These are phyloP conservation scores for Pleurotus platypus DNA, from an alignment of 768 basidiomycete species.

Conservation along the genomic window DNA sequence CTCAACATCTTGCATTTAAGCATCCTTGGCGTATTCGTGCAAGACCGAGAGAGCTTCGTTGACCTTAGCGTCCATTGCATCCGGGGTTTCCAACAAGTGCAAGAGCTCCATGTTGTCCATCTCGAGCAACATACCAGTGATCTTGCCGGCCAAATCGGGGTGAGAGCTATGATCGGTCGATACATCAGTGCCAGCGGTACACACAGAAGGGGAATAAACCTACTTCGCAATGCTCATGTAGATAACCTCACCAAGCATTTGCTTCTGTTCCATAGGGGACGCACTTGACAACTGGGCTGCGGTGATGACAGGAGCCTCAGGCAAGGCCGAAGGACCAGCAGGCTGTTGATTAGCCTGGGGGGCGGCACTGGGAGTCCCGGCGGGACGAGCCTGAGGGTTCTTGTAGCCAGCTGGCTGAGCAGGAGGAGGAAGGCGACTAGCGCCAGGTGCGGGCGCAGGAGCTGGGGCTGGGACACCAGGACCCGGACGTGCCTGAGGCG, in stretches of 20 bases:
- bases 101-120: conserved; percentile 97
- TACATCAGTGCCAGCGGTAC: conserved; percentile 1
- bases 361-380: conserved; percentile 34
- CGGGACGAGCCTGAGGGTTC: conserved; percentile 27
- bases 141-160: conserved; percentile 95
- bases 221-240: conserved; percentile 87
- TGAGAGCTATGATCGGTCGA: conserved; percentile 49
- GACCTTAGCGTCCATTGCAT: conserved; percentile 87
- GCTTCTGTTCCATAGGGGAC: conserved; percentile 90
- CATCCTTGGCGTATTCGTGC: conserved; percentile 68
- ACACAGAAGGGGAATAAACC: conserved; percentile 28
- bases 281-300: conserved; percentile 52
- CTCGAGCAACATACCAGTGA: conserved; percentile 98
- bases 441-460: conserved; percentile 35
- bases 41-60: conserved; percentile 88
- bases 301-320: conserved; percentile 41
- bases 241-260: conserved; percentile 95
- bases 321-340: conserved; percentile 26
- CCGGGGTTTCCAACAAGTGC: conserved; percentile 77
- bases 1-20: conserved; percentile 17
- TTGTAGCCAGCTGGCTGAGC: conserved; percentile 31
- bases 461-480: conserved; percentile 23
- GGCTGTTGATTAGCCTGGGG: conserved; percentile 43
- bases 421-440: conserved; percentile 40
- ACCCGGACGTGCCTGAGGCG: conserved; percentile 28